These are phyloP conservation scores for Lachnellula hyalina DNA, from an alignment of 2,329 filamentous ascomycete genomes.

Conservation along the genomic window DNA sequence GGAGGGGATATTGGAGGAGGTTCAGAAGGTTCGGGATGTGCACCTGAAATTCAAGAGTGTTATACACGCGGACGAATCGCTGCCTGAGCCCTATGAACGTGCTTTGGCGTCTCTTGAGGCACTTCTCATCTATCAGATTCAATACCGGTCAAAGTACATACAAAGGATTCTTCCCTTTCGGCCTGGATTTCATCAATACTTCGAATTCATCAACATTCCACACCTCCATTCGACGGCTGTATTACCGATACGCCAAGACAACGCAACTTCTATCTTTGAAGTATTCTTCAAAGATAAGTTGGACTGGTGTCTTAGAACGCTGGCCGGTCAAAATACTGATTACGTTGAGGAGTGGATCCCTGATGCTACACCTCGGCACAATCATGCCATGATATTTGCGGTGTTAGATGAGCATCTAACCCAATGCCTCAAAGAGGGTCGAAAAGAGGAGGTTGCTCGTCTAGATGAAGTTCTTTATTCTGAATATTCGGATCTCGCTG, in stretches of 20 bases:
- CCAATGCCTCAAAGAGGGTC: neutral
- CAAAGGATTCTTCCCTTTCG: neutral
- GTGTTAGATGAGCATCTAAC: conserved; percentile 6
- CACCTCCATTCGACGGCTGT: neutral
- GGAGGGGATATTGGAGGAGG: conserved; percentile 6
- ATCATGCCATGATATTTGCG: neutral
- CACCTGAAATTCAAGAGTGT: neutral
- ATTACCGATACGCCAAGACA: neutral
- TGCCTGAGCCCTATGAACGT: neutral
- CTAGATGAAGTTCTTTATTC: conserved; percentile 4
- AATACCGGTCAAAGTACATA: neutral
- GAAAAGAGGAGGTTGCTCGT: neutral
- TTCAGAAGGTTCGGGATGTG: neutral
- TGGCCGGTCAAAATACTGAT: neutral
- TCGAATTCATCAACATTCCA: neutral
- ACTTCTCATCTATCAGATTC: neutral
- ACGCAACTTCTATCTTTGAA: neutral
- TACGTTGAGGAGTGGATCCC: neutral
- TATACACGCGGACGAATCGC: neutral
- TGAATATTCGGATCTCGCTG: neutral
- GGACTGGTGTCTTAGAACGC: neutral
- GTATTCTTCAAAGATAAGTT: neutral
- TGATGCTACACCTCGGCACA: neutral
- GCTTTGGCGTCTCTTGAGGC: neutral
- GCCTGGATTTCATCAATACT: neutral